phyloP scores from a whole-genome alignment of 2,329 filamentous ascomycete species.

The Sporothrix globosa region DNA sequence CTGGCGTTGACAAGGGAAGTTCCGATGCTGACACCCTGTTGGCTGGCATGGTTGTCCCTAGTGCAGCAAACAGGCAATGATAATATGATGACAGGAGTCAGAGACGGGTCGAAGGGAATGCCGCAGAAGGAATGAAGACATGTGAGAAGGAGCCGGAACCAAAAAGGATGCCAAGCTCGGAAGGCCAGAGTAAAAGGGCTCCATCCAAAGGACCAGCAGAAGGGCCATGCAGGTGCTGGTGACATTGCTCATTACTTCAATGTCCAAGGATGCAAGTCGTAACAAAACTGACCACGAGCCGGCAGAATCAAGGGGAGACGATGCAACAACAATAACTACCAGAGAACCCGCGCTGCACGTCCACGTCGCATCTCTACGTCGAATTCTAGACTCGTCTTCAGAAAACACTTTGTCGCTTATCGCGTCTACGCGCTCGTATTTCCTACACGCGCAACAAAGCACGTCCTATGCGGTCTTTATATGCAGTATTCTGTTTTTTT shows the following conservation, averaged over 20 bases:
- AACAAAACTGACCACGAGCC: too few relatives aligned
- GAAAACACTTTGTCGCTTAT: not conserved
- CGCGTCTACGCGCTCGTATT: constrained; percentile 18
- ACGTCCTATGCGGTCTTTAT: too few relatives aligned
- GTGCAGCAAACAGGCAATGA: not conserved
- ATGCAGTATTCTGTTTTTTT: not conserved
- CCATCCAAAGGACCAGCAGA: constrained; percentile 16
- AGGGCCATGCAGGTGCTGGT: not conserved
- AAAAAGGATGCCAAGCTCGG: too few relatives aligned
- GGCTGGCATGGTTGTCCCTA: not conserved
- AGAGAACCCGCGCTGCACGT: too few relatives aligned
- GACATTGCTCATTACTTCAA: not conserved
- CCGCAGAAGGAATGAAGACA: not conserved
- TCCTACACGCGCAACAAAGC: not conserved
- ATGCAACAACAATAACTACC: not conserved
- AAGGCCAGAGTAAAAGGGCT: not conserved
- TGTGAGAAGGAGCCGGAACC: not conserved
- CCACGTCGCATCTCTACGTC: too few relatives aligned
- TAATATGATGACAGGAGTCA: not conserved
- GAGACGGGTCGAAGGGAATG: not conserved
- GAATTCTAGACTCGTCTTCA: too few relatives aligned
- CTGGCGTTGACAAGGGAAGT: not conserved
- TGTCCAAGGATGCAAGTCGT: too few relatives aligned
- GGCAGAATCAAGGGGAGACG: too few relatives aligned
- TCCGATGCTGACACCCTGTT: not conserved